A percentile compares a stretch with the other conserved stretches of the same genome.
Conservation (phyloP, 805 yeast genomes). For the Metschnikowia drakensbergensis region DNA sequence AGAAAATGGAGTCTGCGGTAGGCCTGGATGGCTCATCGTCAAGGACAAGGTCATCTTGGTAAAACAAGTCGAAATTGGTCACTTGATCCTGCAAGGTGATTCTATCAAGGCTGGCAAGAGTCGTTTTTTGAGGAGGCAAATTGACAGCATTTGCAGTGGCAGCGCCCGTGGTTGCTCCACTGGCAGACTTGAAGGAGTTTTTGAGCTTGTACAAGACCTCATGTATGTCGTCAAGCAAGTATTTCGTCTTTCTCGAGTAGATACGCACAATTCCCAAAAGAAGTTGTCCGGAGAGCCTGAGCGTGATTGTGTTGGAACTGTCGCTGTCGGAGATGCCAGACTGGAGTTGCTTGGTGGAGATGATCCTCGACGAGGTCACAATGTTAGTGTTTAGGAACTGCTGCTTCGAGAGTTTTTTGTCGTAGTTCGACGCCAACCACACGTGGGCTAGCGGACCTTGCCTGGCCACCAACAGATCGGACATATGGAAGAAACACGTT, state of each 20-base stretch:
- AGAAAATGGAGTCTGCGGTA: slow-evolving; percentile 2
- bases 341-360: slow-evolving; percentile 59
- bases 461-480: slow-evolving; percentile 41
- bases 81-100: slow-evolving; percentile 72
- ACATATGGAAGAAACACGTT: slow-evolving; percentile 6
- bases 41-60: slow-evolving; percentile 53
- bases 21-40: slow-evolving; percentile 22
- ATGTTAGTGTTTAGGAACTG: slow-evolving; percentile 73
- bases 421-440: slow-evolving; percentile 91
- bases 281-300: slow-evolving; percentile 81
- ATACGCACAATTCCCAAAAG: slow-evolving; percentile 83
- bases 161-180: slow-evolving; percentile 25
- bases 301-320: slow-evolving; percentile 53
- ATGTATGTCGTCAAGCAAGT: slow-evolving; percentile 70
- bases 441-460: slow-evolving; percentile 86
- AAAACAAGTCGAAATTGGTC: slow-evolving; percentile 69
- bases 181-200: slow-evolving; percentile 52
- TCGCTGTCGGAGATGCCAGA: slow-evolving; percentile 11
- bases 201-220: slow-evolving; percentile 71
- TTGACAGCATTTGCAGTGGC: slow-evolving; percentile 46
- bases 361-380: slow-evolving; percentile 41
- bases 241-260: slow-evolving; percentile 80
- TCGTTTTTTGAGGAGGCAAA: slow-evolving; percentile 57
- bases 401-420: slow-evolving; percentile 66
- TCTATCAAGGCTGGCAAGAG: slow-evolving; percentile 54